These are phyloP conservation scores for Boletus insuetus DNA, from an alignment of 768 basidiomycete genomes.

Conservation along the genomic window DNA sequence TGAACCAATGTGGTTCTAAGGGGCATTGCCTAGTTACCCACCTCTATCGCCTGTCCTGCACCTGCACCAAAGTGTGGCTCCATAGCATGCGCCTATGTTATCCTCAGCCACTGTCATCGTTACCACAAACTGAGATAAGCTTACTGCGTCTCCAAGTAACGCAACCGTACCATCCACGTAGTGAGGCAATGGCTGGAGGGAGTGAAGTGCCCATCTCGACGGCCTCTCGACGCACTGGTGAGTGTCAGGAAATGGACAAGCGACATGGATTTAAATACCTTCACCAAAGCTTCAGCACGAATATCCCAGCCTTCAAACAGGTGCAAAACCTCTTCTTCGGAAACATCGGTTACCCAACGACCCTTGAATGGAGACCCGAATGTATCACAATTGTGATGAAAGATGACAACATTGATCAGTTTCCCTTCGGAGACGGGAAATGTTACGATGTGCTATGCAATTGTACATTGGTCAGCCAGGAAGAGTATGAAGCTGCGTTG, in stretches of 20 bases:
- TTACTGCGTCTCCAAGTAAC: conserved; percentile 48
- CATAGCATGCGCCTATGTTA: conserved; percentile 43
- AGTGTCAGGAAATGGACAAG: background rate
- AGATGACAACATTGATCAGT: conserved; percentile 37
- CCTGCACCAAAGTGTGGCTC: conserved; percentile 46
- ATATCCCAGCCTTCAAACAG: conserved; percentile 29
- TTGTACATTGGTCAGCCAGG: background rate
- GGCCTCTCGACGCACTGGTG: conserved; percentile 36
- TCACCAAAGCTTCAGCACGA: conserved; percentile 6
- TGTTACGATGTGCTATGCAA: conserved; percentile 37
- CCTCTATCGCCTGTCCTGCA: conserved; percentile 51
- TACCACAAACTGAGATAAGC: background rate
- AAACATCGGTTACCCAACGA: conserved; percentile 27
- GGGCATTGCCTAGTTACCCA: conserved; percentile 10
- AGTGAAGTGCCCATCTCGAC: conserved; percentile 44
- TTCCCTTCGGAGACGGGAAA: conserved; percentile 39
- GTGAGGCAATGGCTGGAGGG: conserved; percentile 28
- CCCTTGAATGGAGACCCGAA: conserved; percentile 33
- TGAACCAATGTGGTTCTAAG: background rate
- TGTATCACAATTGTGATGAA: conserved; percentile 22
- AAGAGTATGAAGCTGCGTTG: background rate
- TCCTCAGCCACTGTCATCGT: background rate
- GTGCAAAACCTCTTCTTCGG: conserved; percentile 32
- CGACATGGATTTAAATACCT: conserved; percentile 1
- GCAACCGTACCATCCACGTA: conserved; percentile 29